A percentile compares a stretch with the other conserved stretches of the same genome.
These are phyloP conservation scores for Camillea tinctor DNA, from an alignment of 2,329 filamentous ascomycete genomes.

Conservation along the genomic window DNA sequence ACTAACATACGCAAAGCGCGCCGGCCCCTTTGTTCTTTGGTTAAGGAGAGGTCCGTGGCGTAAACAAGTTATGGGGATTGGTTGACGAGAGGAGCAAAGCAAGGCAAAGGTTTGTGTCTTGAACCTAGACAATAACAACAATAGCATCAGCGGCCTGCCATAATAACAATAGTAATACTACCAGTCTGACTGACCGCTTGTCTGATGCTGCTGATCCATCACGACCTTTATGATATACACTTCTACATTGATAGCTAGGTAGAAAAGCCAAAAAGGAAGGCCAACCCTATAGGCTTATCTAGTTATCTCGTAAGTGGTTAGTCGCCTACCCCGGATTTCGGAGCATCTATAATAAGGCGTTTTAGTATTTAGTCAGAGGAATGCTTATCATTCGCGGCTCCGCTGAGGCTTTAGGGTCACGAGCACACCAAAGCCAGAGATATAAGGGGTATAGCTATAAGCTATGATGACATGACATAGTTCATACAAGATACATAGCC, in stretches of 20 bases:
- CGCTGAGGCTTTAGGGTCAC: background rate
- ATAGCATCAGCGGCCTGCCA: too few relatives aligned
- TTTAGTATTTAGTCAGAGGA: background rate
- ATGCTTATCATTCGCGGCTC: background rate
- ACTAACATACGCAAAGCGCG: background rate
- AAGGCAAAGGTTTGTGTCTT: background rate
- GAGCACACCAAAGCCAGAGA: background rate
- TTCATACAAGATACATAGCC: background rate
- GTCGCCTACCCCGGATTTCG: background rate
- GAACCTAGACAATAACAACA: background rate
- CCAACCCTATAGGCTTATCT: background rate
- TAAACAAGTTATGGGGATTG: background rate
- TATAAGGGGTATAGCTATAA: background rate
- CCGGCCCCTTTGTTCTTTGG: background rate
- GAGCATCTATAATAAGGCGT: background rate
- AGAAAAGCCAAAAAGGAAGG: background rate
- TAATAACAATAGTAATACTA: too few relatives aligned
- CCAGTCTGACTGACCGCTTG: background rate
- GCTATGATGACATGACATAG: background rate
- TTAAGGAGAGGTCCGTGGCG: background rate
- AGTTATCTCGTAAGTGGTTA: background rate
- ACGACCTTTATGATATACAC: too few relatives aligned
- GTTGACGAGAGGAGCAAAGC: too few relatives aligned
- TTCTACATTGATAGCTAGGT: background rate
- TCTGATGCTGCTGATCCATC: background rate